These are phyloP conservation scores for Clitoria ternatea DNA, from an alignment of 306 rosid genomes.

Conservation along the genomic window DNA sequence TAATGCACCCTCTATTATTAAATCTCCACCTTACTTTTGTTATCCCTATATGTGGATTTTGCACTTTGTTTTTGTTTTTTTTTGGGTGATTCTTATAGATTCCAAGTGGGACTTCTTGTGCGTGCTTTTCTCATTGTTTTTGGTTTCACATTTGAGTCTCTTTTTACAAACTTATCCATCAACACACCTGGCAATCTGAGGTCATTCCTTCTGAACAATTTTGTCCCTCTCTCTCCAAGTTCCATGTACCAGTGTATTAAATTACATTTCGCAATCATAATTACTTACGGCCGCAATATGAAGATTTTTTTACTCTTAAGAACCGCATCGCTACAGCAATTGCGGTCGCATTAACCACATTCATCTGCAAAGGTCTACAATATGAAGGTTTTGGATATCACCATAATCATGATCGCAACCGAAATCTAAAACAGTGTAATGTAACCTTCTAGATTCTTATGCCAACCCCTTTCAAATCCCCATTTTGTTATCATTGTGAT, in stretches of 20 bases:
- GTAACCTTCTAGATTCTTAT: slow-evolving; percentile 34
- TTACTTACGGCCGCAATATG: no score
- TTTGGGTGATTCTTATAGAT: not conserved
- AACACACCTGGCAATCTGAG: slow-evolving; percentile 47
- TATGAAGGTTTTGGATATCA: no score
- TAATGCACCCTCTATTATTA: not conserved
- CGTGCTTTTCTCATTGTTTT: slow-evolving; percentile 21
- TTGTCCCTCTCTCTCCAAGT: slow-evolving; percentile 39
- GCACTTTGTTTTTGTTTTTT: slow-evolving; percentile 22
- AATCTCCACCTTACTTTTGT: slow-evolving; percentile 55
- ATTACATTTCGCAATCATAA: no score
- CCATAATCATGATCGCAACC: no score
- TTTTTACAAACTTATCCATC: slow-evolving; percentile 13
- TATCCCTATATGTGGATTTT: slow-evolving; percentile 38
- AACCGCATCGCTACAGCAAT: no score
- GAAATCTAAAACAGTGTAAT: no score
- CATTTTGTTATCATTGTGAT: slow-evolving; percentile 11
- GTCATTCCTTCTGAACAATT: slow-evolving; percentile 31
- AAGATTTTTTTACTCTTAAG: no score
- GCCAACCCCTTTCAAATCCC: not conserved
- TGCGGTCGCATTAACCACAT: no score
- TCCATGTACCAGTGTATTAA: no score
- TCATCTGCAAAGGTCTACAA: no score
- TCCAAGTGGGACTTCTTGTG: slow-evolving; percentile 17
- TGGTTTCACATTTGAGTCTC: slow-evolving; percentile 10